A percentile compares a stretch with the other conserved stretches of the same genome.
These are phyloP conservation scores for Cymbidium sinense DNA, from an alignment of 106 monocot genomes.

Conservation along the genomic window DNA sequence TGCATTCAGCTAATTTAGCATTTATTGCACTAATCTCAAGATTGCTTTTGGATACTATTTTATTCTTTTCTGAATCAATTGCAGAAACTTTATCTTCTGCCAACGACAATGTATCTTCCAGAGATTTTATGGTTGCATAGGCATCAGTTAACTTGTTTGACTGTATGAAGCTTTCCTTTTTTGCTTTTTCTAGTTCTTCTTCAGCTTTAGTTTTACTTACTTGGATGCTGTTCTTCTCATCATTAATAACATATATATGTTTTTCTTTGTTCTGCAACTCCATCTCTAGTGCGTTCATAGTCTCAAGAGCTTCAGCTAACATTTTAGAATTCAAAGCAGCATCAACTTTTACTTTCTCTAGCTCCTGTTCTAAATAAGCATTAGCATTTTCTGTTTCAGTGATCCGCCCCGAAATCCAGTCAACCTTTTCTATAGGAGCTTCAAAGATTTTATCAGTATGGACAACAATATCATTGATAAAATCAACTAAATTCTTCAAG, in stretches of 20 bases:
- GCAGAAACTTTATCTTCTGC: conserved; percentile 37
- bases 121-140: conserved; percentile 34
- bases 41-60: conserved; percentile 35
- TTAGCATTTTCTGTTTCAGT: conserved; percentile 32
- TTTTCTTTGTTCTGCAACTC: conserved; percentile 37
- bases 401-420: conserved; percentile 40
- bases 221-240: conserved; percentile 55
- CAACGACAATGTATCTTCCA: conserved; percentile 43
- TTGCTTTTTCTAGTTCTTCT: conserved; percentile 51
- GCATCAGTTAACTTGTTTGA: conserved; percentile 47
- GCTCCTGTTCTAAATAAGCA: conserved; percentile 30
- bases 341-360: conserved; percentile 50
- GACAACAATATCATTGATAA: conserved; percentile 38
- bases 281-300: conserved; percentile 47
- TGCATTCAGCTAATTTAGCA: conserved; percentile 49
- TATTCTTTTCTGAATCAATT: conserved; percentile 51
- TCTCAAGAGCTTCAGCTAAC: conserved; percentile 36
- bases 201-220: conserved; percentile 27
- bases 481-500: conserved; percentile 34
- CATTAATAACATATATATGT: conserved; percentile 21
- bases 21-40: conserved; percentile 48
- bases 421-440: conserved; percentile 49
- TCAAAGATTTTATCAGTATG: conserved; percentile 39
- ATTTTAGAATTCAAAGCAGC: conserved; percentile 21
- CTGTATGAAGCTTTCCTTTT: conserved; percentile 41